Evolutionary conservation across 1,284 basidiomycete species (phyloP).

Genomic region (Pholiota adiposa): DNA sequence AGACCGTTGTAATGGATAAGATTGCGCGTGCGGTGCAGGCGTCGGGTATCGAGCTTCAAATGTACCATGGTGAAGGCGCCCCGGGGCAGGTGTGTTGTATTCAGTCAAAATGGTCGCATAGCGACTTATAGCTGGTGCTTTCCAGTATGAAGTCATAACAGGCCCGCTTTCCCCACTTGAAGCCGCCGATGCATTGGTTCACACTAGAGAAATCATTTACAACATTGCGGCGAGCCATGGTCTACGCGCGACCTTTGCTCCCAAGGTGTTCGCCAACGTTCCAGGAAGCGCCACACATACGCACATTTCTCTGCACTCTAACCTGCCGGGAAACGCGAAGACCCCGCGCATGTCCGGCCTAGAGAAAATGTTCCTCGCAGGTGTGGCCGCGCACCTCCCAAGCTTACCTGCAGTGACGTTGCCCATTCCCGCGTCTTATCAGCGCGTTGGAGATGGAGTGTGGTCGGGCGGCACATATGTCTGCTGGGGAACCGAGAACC

Average conservation of each 20-base stretch:
- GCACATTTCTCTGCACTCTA: constrained; percentile 60
- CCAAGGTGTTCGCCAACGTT: constrained; percentile 45
- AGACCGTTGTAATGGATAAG: constrained; percentile 48
- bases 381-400: constrained; percentile 56
- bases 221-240: constrained; percentile 63
- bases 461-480: constrained; percentile 72
- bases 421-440: constrained; percentile 61
- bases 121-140: not conserved
- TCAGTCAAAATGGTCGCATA: not conserved
- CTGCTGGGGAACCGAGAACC: constrained; percentile 67
- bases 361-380: constrained; percentile 47
- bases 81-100: constrained; percentile 53
- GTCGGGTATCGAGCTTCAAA: constrained; percentile 52
- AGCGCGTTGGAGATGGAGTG: constrained; percentile 59
- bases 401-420: constrained; percentile 59
- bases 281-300: constrained; percentile 60
- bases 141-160: constrained; percentile 63
- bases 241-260: constrained; percentile 65
- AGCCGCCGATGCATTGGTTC: constrained; percentile 64
- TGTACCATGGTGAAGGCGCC: constrained; percentile 64
- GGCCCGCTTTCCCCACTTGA: constrained; percentile 64
- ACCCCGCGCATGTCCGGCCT: constrained; percentile 18
- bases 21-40: constrained; percentile 49
- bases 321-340: constrained; percentile 5
- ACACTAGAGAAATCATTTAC: constrained; percentile 65